Conservation (phyloP, 2,329 filamentous ascomycete genomes). For the Hymenotorrendiella dingleyae region DNA sequence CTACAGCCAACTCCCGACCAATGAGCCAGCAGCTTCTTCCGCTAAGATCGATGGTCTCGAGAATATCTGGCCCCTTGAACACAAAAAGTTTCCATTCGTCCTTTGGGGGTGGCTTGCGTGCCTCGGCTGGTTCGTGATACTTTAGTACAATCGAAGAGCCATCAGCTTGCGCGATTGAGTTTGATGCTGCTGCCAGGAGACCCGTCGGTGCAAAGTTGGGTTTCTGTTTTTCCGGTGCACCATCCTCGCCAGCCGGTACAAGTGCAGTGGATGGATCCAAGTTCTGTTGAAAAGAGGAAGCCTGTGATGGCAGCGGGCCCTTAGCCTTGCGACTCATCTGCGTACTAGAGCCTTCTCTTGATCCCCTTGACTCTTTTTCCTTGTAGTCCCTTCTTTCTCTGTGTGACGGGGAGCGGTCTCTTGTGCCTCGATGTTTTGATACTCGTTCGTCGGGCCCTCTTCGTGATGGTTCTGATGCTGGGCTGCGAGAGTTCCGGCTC, state of each 20-base stretch:
- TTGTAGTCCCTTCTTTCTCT: conserved; percentile 16
- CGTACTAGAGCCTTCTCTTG: conserved; percentile 19
- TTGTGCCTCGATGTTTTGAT: conserved; percentile 19
- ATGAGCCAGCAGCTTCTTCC: conserved; percentile 84
- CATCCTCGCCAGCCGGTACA: conserved; percentile 32
- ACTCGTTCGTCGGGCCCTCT: conserved; percentile 20
- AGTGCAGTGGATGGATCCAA: conserved; percentile 33
- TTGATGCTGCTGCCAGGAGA: conserved; percentile 79
- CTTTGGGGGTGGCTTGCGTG: conserved; percentile 74
- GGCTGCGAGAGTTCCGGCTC: conserved; percentile 28
- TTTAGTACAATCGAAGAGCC: conserved; percentile 78
- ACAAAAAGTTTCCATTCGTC: conserved; percentile 87
- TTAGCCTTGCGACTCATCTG: conserved; percentile 24
- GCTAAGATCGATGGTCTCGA: conserved; percentile 76
- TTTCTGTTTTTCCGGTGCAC: conserved; percentile 68
- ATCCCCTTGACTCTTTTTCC: conserved; percentile 11
- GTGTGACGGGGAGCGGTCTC: conserved; percentile 22
- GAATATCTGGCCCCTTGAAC: conserved; percentile 75
- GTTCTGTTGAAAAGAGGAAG: conserved; percentile 51
- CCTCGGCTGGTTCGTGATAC: conserved; percentile 92
- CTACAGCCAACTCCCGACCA: conserved; percentile 73
- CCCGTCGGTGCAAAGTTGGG: conserved; percentile 82
- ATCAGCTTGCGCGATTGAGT: conserved; percentile 64
- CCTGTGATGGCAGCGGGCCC: conserved; percentile 55
- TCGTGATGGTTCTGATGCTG: conserved; percentile 16